A percentile compares a stretch with the other conserved stretches of the same genome.
These are phyloP conservation scores for Penicillium psychrosexuale DNA, from an alignment of 2,329 filamentous ascomycete species.

Conservation along the genomic window DNA sequence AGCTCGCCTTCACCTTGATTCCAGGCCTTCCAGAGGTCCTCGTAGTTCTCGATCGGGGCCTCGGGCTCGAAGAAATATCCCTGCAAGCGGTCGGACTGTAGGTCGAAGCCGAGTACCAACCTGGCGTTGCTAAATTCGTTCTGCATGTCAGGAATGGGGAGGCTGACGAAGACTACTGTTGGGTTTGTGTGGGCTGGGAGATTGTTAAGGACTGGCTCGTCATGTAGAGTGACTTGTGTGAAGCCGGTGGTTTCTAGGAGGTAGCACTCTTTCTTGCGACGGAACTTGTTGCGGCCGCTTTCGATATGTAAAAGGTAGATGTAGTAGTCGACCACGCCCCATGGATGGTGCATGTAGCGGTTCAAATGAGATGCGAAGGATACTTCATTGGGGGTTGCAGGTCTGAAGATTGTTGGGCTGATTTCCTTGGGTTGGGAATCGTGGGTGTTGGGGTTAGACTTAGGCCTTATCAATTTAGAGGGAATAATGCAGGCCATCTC, in stretches of 20 bases:
- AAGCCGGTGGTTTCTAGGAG: conserved; percentile 28
- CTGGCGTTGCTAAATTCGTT: conserved; percentile 17
- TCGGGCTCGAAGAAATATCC: conserved; percentile 28
- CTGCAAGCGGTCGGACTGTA: conserved; percentile 18
- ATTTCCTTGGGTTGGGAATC: background rate
- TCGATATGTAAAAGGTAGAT: conserved; percentile 32
- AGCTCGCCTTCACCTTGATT: conserved; percentile 14
- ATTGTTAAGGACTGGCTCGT: conserved; percentile 16
- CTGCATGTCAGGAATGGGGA: conserved; percentile 24
- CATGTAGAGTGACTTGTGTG: conserved; percentile 17
- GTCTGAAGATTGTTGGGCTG: background rate
- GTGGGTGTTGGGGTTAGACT: background rate
- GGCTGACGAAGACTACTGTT: conserved; percentile 4
- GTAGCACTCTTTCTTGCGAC: conserved; percentile 22
- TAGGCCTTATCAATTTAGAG: background rate
- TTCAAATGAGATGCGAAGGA: background rate
- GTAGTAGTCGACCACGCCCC: conserved; percentile 33
- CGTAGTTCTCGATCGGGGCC: conserved; percentile 23
- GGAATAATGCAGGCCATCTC: background rate
- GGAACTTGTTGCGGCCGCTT: conserved; percentile 12
- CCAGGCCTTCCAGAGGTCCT: conserved; percentile 23
- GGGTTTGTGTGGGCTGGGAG: background rate
- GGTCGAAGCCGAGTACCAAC: conserved; percentile 32
- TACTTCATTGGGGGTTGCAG: background rate
- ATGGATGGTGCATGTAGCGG: conserved; percentile 23